These are phyloP conservation scores for Trichomonascus vanleenenianus DNA, from an alignment of 805 yeast species.

Conservation along the genomic window DNA sequence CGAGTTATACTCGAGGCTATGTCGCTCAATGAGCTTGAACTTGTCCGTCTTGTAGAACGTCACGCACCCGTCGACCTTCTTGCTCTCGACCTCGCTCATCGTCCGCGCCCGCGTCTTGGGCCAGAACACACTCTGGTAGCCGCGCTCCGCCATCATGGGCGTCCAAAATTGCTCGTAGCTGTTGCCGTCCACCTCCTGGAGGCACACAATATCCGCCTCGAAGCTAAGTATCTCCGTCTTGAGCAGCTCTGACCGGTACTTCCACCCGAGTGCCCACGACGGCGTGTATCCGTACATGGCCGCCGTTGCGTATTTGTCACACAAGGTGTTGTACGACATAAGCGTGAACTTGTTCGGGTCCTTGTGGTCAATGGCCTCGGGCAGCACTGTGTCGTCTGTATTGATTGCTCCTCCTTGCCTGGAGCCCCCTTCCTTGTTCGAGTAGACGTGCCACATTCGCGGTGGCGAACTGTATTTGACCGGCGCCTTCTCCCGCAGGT, in stretches of 20 bases:
- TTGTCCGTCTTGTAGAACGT: constrained; percentile 67
- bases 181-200: constrained; percentile 91
- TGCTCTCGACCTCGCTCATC: constrained; percentile 67
- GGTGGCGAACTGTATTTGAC: constrained; percentile 57
- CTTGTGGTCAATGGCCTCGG: not conserved
- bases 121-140: constrained; percentile 76
- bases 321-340: constrained; percentile 82
- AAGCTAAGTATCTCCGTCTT: constrained; percentile 61
- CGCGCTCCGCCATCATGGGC: constrained; percentile 61
- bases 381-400: not conserved
- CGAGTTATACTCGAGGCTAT: constrained; percentile 68
- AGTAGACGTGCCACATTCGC: constrained; percentile 75
- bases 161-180: constrained; percentile 83
- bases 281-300: constrained; percentile 92
- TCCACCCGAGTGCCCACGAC: constrained; percentile 95
- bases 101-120: constrained; percentile 90
- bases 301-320: constrained; percentile 93
- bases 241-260: constrained; percentile 70
- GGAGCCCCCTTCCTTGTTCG: constrained; percentile 37
- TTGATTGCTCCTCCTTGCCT: no score
- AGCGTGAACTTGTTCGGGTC: constrained; percentile 48
- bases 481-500: constrained; percentile 78
- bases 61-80: constrained; percentile 98
- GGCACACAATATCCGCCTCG: constrained; percentile 72
- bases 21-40: constrained; percentile 64